Conservation (phyloP, 805 yeast species). For the Ogataea henricii region DNA sequence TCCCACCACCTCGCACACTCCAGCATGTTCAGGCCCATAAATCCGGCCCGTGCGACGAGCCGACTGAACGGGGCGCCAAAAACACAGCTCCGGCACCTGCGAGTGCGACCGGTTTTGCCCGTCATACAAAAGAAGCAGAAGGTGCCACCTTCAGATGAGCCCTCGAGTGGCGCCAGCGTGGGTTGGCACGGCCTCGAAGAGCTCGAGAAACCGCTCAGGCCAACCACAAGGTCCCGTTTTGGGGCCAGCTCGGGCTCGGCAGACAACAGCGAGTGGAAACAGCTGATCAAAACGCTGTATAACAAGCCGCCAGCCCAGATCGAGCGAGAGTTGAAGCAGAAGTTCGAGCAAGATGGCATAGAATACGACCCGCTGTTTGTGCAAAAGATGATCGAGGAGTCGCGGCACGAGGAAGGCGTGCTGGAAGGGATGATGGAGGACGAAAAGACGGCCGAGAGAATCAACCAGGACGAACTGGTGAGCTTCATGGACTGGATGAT, state of each 20-base stretch:
- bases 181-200: neutral
- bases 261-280: slow-evolving; percentile 1
- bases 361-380: slow-evolving; percentile 35
- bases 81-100: neutral
- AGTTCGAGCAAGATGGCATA: slow-evolving; percentile 28
- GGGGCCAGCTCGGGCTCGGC: neutral
- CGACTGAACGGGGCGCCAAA: neutral
- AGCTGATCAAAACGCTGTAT: neutral
- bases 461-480: slow-evolving; percentile 25
- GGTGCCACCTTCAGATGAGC: neutral
- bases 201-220: neutral
- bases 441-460: slow-evolving; percentile 17
- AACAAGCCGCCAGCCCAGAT: slow-evolving; percentile 31
- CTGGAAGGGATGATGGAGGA: slow-evolving; percentile 16
- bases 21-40: neutral
- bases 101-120: slow-evolving; percentile 2
- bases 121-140: neutral
- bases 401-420: slow-evolving; percentile 23
- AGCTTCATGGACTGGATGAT: slow-evolving; percentile 31
- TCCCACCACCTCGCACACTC: neutral
- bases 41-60: neutral
- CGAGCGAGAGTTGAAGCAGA: slow-evolving; percentile 26
- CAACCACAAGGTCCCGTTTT: neutral
- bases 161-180: neutral
- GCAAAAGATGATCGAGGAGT: slow-evolving; percentile 28